phyloP scores from a whole-genome alignment of 148 eudicot genomes.

The Spergularia marina region DNA sequence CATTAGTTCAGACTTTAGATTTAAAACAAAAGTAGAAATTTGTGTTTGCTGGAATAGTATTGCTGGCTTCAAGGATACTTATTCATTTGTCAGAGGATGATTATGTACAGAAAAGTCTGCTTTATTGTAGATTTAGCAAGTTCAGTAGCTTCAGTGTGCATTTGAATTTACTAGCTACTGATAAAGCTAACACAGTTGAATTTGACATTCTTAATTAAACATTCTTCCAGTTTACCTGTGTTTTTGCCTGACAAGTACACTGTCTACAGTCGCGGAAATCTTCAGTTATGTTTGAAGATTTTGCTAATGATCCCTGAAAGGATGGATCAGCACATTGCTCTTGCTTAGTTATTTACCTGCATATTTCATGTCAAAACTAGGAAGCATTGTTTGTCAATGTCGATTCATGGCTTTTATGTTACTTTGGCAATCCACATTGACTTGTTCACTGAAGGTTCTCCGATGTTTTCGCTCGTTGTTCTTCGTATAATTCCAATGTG shows the following conservation, averaged over 20 bases:
- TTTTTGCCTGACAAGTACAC: background rate
- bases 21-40: background rate
- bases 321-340: background rate
- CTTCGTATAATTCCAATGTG: background rate
- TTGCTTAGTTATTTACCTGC: conserved; percentile 7
- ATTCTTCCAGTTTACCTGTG: background rate
- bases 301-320: background rate
- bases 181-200: no score
- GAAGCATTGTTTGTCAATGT: background rate
- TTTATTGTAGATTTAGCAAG: no score
- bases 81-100: background rate
- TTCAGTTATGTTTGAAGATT: conserved; percentile 5
- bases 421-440: background rate
- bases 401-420: conserved; percentile 4
- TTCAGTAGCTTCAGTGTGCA: no score
- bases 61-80: background rate
- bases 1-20: background rate
- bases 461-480: conserved; percentile 6
- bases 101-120: background rate
- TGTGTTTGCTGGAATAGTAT: background rate
- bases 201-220: background rate
- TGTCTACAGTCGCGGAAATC: background rate
- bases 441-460: conserved; percentile 1
- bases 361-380: background rate
- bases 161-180: no score